These are phyloP conservation scores for Canavalia gladiata DNA, from an alignment of 306 rosid species.

Conservation along the genomic window DNA sequence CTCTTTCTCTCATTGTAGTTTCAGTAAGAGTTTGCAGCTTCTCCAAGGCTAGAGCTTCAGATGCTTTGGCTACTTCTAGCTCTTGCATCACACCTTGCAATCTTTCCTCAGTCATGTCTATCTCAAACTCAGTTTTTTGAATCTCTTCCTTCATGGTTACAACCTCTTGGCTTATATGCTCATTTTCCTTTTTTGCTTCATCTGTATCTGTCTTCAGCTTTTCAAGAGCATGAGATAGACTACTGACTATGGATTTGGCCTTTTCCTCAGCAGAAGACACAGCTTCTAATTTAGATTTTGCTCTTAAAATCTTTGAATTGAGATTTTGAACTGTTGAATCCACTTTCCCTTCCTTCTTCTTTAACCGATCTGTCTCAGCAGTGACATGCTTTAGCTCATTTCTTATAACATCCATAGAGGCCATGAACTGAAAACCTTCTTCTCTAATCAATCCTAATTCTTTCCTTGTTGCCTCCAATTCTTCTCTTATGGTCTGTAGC, in stretches of 20 bases:
- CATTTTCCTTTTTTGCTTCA: conserved; percentile 67
- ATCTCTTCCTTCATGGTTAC: conserved; percentile 59
- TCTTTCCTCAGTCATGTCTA: conserved; percentile 69
- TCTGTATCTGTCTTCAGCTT: conserved; percentile 67
- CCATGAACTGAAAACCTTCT: conserved; percentile 85
- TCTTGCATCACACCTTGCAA: conserved; percentile 71
- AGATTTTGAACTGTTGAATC: conserved; percentile 65
- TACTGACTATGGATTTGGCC: conserved; percentile 63
- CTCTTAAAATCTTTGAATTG: conserved; percentile 77
- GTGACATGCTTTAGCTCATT: conserved; percentile 75
- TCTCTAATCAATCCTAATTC: conserved; percentile 69
- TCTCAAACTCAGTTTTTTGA: conserved; percentile 62
- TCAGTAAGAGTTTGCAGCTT: conserved; percentile 69
- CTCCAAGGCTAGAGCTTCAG: conserved; percentile 71
- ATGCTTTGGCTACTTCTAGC: conserved; percentile 70
- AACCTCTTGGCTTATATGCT: conserved; percentile 55
- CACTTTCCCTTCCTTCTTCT: conserved; percentile 61
- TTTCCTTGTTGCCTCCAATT: conserved; percentile 69
- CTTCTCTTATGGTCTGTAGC: conserved; percentile 60
- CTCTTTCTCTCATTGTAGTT: conserved; percentile 66
- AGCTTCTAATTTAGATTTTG: conserved; percentile 77
- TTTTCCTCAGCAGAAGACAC: conserved; percentile 76
- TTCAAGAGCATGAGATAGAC: conserved; percentile 66
- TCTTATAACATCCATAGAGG: conserved; percentile 87
- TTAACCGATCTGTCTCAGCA: conserved; percentile 53